phyloP scores from a whole-genome alignment of 2,329 filamentous ascomycete genomes.

The Phyllachora maydis region DNA sequence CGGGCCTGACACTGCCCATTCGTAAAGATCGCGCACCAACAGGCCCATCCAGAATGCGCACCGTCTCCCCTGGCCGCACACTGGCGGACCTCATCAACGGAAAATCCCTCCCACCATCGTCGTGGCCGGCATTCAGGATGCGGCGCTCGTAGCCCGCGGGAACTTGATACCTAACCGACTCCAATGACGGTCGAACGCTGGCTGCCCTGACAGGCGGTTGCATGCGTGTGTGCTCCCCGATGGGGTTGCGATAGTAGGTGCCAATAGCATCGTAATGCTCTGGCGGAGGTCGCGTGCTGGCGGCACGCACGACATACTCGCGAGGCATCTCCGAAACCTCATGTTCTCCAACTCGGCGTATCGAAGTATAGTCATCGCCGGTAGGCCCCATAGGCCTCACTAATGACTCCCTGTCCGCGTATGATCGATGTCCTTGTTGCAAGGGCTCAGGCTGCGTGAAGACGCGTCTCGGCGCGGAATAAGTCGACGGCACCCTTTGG shows the following conservation, averaged over 20 bases:
- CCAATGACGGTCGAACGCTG: constrained; percentile 5
- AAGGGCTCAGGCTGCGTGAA: constrained; percentile 42
- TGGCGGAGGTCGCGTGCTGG: constrained; percentile 30
- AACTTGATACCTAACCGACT: constrained; percentile 6
- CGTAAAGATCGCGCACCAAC: constrained; percentile 13
- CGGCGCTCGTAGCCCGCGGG: constrained; percentile 7
- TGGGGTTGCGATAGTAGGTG: constrained; percentile 8
- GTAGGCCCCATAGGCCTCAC: constrained; percentile 21
- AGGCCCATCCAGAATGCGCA: too few species aligned
- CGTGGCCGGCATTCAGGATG: too few species aligned
- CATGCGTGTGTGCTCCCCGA: constrained; percentile 26
- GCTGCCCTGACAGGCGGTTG: constrained; percentile 16
- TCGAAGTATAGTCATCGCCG: constrained; percentile 24
- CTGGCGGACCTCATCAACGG: constrained; percentile 5
- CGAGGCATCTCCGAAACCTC: constrained; percentile 21
- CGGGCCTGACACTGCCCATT: constrained; percentile 34
- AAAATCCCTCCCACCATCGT: constrained; percentile 4
- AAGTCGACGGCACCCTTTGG: constrained; percentile 26
- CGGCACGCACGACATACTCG: constrained; percentile 31
- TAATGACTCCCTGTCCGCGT: constrained; percentile 36
- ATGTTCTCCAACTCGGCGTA: constrained; percentile 20
- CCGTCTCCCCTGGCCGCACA: constrained; percentile 6
- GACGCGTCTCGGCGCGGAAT: constrained; percentile 25
- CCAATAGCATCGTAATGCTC: constrained; percentile 8
- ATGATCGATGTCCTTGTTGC: constrained; percentile 27